These are phyloP conservation scores for Ganoderma leucocontextum DNA, from an alignment of 1,284 basidiomycete species.

Conservation along the genomic window DNA sequence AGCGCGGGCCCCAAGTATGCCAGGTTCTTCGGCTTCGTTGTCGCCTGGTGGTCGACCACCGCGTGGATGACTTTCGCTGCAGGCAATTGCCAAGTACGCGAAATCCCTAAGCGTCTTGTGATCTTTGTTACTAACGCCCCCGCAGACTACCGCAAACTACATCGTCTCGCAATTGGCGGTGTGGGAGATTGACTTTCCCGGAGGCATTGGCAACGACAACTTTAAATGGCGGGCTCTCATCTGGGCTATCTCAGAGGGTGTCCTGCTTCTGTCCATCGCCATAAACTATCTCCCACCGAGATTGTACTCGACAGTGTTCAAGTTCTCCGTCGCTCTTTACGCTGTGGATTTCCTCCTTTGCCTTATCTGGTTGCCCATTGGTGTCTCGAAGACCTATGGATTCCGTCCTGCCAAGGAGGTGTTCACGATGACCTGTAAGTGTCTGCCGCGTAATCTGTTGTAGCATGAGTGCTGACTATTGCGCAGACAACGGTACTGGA, in stretches of 20 bases:
- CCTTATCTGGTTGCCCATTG: conserved; percentile 89
- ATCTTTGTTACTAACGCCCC: not conserved
- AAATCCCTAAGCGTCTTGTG: not conserved
- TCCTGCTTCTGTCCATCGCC: conserved; percentile 72
- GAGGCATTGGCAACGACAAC: conserved; percentile 72
- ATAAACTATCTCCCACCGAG: conserved; percentile 86
- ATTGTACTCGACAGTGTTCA: conserved; percentile 78
- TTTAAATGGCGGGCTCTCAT: conserved; percentile 85
- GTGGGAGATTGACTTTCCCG: conserved; percentile 82
- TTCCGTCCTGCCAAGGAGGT: conserved; percentile 83
- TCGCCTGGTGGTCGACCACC: conserved; percentile 89
- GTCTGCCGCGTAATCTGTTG: not conserved
- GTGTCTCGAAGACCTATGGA: conserved; percentile 83
- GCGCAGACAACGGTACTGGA: conserved; percentile 83
- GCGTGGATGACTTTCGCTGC: conserved; percentile 93
- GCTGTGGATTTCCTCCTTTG: conserved; percentile 87
- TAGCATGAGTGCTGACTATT: conserved; percentile 8
- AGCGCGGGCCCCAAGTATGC: conserved; percentile 86
- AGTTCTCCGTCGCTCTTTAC: conserved; percentile 74
- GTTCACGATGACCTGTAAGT: conserved; percentile 82
- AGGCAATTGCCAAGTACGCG: conserved; percentile 77
- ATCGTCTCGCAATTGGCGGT: conserved; percentile 83
- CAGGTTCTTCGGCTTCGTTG: conserved; percentile 85
- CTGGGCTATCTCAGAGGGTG: conserved; percentile 80
- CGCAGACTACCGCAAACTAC: conserved; percentile 84